phyloP scores from a whole-genome alignment of 257 asterid genomes.

The Lycium ferocissimum region DNA sequence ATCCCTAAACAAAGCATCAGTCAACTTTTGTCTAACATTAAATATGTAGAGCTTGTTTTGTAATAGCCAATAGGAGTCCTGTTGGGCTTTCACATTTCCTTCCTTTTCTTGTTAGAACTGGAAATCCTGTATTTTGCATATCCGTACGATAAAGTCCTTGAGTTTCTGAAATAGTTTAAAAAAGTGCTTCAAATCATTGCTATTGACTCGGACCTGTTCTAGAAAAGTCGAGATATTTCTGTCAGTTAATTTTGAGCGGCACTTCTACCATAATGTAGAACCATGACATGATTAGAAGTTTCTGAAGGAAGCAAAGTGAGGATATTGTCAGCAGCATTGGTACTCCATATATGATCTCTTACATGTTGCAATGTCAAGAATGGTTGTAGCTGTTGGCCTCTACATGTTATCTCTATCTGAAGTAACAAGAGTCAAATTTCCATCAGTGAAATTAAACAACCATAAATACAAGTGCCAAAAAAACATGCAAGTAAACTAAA shows the following conservation, averaged over 20 bases:
- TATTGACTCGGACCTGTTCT: background rate
- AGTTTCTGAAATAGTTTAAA: background rate
- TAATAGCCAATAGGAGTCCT: too few species aligned
- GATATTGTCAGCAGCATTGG: constrained; percentile 48
- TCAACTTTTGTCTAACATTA: too few species aligned
- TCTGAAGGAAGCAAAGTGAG: constrained; percentile 62
- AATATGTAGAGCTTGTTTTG: too few species aligned
- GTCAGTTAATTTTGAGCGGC: constrained; percentile 23
- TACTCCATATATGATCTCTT: constrained; percentile 79
- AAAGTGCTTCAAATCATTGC: background rate
- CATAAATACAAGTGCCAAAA: background rate
- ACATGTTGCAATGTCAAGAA: constrained; percentile 85
- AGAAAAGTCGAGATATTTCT: background rate
- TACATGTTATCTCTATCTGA: constrained; percentile 91
- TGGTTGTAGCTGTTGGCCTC: constrained; percentile 69
- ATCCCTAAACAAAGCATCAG: too few species aligned
- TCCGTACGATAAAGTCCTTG: too few species aligned
- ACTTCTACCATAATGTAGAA: constrained; percentile 70
- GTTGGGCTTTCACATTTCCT: too few species aligned
- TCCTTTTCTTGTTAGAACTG: too few species aligned
- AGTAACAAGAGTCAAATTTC: background rate
- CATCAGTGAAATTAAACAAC: constrained; percentile 15
- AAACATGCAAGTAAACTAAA: background rate
- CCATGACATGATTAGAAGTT: constrained; percentile 67
- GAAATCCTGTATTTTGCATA: too few species aligned